Percentiles rank a stretch among this genome's conserved stretches.
phyloP scores from a whole-genome alignment of 2,329 filamentous ascomycete species.

The Aspergillus carbonarius region DNA sequence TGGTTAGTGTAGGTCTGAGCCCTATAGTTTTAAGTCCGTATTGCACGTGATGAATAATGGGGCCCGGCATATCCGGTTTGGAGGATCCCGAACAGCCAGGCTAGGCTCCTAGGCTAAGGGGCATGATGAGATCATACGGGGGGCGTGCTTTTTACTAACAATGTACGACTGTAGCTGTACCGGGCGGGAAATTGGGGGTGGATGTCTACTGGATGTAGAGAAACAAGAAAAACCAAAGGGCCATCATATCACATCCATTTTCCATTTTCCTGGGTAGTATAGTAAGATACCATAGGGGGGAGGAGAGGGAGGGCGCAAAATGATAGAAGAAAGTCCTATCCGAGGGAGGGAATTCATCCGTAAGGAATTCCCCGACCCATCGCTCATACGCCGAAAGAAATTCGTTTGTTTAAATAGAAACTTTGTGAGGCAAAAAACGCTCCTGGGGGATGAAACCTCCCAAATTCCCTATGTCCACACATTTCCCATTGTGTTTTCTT shows the following conservation, averaged over 20 bases:
- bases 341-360: slow-evolving; percentile 12
- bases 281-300: slow-evolving; percentile 20
- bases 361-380: slow-evolving; percentile 19
- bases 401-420: slow-evolving; percentile 21
- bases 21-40: slow-evolving; percentile 7
- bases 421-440: slow-evolving; percentile 27
- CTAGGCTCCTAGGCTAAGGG: background rate
- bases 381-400: slow-evolving; percentile 25
- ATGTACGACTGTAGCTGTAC: background rate
- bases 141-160: background rate
- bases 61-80: background rate
- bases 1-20: slow-evolving; percentile 22
- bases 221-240: background rate
- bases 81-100: background rate
- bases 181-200: background rate
- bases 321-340: slow-evolving; percentile 10
- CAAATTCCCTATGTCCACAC: slow-evolving; percentile 18
- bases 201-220: background rate
- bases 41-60: background rate
- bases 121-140: background rate
- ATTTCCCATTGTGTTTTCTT: background rate
- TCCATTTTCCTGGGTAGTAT: slow-evolving; percentile 23
- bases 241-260: slow-evolving; percentile 30
- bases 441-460: slow-evolving; percentile 12
- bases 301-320: slow-evolving; percentile 11